Evolutionary conservation across 1,139 yeast genomes (phyloP).

Genomic region (Yamadazyma conglobata): DNA sequence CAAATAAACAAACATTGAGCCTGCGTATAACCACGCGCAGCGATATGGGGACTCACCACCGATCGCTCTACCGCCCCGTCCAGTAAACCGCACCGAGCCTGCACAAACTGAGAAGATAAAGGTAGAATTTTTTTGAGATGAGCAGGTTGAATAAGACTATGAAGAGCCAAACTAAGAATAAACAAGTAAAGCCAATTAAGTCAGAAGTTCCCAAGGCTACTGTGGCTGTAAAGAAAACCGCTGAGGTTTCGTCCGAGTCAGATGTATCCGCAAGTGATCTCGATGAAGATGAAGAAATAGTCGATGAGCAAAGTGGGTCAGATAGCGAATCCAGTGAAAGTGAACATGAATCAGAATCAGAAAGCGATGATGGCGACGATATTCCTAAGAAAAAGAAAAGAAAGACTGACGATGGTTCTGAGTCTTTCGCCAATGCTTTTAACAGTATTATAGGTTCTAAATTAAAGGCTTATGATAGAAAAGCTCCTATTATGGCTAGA

Average conservation of each 20-base stretch:
- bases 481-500: conserved; percentile 86
- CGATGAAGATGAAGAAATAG: conserved; percentile 9
- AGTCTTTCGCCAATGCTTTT: conserved; percentile 76
- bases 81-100: no score
- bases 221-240: no score
- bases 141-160: conserved; percentile 11
- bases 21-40: no score
- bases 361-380: conserved; percentile 35
- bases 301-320: conserved; percentile 9
- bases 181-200: no score
- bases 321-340: conserved; percentile 7
- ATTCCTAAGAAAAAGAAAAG: conserved; percentile 53
- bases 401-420: conserved; percentile 63
- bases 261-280: conserved; percentile 5
- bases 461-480: conserved; percentile 82
- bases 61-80: no score
- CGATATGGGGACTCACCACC: no score
- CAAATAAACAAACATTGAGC: conserved; percentile 4
- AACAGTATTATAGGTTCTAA: conserved; percentile 81
- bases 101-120: no score
- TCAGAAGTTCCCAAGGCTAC: no score
- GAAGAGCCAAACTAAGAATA: no score
- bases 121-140: conserved; percentile 5
- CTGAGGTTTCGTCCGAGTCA: no score
- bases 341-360: conserved; percentile 16